phyloP scores from a whole-genome alignment of 129 eudicot genomes.

The Chrysanthemum lavandulifolium region DNA sequence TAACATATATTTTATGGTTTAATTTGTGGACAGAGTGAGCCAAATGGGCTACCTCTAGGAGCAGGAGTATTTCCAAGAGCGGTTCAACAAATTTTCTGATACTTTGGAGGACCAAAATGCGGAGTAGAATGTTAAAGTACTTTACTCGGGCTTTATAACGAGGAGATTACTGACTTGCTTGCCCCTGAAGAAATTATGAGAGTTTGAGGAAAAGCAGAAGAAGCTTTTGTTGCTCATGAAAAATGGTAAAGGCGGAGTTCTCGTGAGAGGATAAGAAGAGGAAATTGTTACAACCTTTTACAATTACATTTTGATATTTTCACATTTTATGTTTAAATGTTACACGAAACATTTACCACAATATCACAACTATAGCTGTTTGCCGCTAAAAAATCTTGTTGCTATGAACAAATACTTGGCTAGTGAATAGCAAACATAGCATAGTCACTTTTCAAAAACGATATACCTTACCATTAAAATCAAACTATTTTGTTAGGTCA shows the following conservation, averaged over 20 bases:
- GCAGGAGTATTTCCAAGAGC: constrained; percentile 98
- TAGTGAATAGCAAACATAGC: too few relatives aligned
- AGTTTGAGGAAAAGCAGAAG: constrained; percentile 81
- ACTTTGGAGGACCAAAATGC: constrained; percentile 91
- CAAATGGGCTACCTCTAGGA: constrained; percentile 77
- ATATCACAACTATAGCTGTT: too few relatives aligned
- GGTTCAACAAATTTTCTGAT: constrained; percentile 82
- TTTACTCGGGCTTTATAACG: too few relatives aligned
- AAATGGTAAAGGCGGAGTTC: constrained; percentile 99
- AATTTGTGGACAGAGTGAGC: constrained; percentile 57
- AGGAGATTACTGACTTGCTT: constrained; percentile 91
- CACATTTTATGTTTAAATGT: too few relatives aligned
- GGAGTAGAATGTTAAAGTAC: constrained; percentile 97
- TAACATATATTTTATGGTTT: not conserved
- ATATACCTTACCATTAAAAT: too few relatives aligned
- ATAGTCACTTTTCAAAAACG: too few relatives aligned
- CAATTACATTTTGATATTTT: too few relatives aligned
- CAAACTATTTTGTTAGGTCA: too few relatives aligned
- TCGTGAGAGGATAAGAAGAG: constrained; percentile 97
- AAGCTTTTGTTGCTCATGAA: constrained; percentile 88
- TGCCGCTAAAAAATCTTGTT: too few relatives aligned
- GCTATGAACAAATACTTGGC: too few relatives aligned
- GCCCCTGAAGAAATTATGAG: constrained; percentile 90
- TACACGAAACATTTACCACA: too few relatives aligned
- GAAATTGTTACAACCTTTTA: constrained; percentile 39